phyloP scores from a whole-genome alignment of 2,329 filamentous ascomycete species.

The Scytalidium lignicola region DNA sequence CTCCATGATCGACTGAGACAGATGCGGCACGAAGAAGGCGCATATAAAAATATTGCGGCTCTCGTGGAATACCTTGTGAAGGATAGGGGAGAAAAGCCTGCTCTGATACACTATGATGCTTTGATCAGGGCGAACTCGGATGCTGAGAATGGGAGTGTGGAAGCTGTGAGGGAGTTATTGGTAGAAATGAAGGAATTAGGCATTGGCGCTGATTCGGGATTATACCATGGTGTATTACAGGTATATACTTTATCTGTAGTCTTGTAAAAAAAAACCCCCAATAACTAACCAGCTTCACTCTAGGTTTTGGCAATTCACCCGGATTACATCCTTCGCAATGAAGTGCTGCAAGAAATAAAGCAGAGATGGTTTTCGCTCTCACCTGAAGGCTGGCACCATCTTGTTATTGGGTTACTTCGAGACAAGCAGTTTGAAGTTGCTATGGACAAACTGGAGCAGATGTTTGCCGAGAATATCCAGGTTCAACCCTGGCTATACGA shows the following conservation, averaged over 20 bases:
- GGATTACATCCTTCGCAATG: conserved; percentile 70
- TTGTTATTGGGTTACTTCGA: conserved; percentile 70
- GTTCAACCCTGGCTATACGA: conserved; percentile 73
- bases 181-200: conserved; percentile 62
- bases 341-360: conserved; percentile 69
- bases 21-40: conserved; percentile 31
- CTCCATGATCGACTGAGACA: conserved; percentile 45
- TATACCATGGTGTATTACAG: conserved; percentile 69
- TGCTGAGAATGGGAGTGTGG: conserved; percentile 58
- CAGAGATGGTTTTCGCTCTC: conserved; percentile 64
- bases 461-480: conserved; percentile 50
- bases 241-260: no score
- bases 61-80: conserved; percentile 55
- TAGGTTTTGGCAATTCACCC: conserved; percentile 76
- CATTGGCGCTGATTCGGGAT: conserved; percentile 57
- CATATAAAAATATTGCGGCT: conserved; percentile 33
- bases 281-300: conserved; percentile 2
- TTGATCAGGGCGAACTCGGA: conserved; percentile 69
- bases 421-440: conserved; percentile 82
- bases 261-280: no score
- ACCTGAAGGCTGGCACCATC: conserved; percentile 56
- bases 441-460: conserved; percentile 61
- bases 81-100: conserved; percentile 49
- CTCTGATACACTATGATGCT: conserved; percentile 63
- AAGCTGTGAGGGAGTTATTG: conserved; percentile 57